Evolutionary conservation across 164 flowering plant genomes (phyloP).

Genomic region (Piper longum): DNA sequence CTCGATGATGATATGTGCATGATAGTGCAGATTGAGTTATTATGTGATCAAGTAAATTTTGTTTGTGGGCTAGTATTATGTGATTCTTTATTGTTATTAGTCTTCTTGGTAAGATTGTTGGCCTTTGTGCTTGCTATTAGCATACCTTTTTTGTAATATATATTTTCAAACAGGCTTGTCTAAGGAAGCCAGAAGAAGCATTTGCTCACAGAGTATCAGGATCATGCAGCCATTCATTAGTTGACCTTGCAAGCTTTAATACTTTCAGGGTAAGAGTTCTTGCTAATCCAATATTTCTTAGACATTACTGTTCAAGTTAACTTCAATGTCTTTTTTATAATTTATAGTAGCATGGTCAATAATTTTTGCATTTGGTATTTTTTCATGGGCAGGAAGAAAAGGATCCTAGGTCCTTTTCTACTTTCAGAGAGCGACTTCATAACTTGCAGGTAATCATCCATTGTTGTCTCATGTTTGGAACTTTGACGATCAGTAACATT

Average conservation of each 20-base stretch:
- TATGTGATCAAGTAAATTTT: neutral
- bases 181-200: slow-evolving; percentile 40
- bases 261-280: slow-evolving; percentile 32
- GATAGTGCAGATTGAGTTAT: neutral
- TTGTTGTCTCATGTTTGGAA: neutral
- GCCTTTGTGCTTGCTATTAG: neutral
- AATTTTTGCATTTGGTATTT: neutral
- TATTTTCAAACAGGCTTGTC: neutral
- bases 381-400: slow-evolving; percentile 36
- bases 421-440: slow-evolving; percentile 70
- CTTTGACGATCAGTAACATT: neutral
- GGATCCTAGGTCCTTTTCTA: slow-evolving; percentile 47
- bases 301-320: neutral
- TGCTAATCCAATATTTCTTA: slow-evolving; percentile 1
- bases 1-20: neutral
- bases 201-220: slow-evolving; percentile 52
- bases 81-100: neutral
- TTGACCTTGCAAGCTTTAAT: slow-evolving; percentile 40
- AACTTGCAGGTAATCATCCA: slow-evolving; percentile 56
- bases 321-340: neutral
- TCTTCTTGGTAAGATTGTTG: neutral
- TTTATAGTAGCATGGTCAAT: neutral
- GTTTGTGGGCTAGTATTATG: neutral
- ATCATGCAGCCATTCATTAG: slow-evolving; percentile 49
- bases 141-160: neutral